These are phyloP conservation scores for Hericium alpestre DNA, from an alignment of 768 basidiomycete species.

Conservation along the genomic window DNA sequence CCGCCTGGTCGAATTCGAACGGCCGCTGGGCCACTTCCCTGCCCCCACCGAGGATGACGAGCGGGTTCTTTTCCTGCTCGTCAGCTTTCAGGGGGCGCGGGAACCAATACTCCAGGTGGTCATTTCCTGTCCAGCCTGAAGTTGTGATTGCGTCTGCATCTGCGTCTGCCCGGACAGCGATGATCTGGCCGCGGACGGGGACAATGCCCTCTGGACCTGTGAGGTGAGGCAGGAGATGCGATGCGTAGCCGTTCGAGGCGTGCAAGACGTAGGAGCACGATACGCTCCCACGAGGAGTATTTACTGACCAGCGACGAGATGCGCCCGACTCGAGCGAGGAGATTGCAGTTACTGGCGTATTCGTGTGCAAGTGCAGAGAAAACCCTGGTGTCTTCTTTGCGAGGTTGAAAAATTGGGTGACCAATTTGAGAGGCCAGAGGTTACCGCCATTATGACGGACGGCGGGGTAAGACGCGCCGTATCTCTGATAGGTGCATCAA, in stretches of 20 bases:
- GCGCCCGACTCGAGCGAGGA: conserved; percentile 6
- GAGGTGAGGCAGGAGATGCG: conserved; percentile 65
- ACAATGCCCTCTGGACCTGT: conserved; percentile 44
- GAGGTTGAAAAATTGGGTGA: conserved; percentile 48
- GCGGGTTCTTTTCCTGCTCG: conserved; percentile 28
- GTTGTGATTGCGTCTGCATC: conserved; percentile 28
- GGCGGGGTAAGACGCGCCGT: conserved; percentile 42
- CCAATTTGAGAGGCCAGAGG: conserved; percentile 76
- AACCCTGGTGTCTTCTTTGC: conserved; percentile 21
- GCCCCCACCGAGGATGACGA: conserved; percentile 68
- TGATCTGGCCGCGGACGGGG: conserved; percentile 64
- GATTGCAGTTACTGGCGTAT: conserved; percentile 48
- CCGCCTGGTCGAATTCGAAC: conserved; percentile 42
- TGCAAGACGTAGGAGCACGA: conserved; percentile 60
- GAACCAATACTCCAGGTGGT: conserved; percentile 73
- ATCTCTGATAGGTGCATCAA: conserved; percentile 16
- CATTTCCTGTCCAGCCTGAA: conserved; percentile 25
- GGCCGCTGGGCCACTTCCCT: conserved; percentile 32
- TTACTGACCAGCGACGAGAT: conserved; percentile 38
- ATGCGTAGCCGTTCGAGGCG: conserved; percentile 79
- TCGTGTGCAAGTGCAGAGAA: conserved; percentile 52
- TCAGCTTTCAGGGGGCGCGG: conserved; percentile 39
- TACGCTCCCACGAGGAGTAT: conserved; percentile 59
- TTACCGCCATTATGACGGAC: conserved; percentile 47
- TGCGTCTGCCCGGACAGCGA: conserved; percentile 34